A percentile compares a stretch with the other conserved stretches of the same genome.
phyloP scores from a whole-genome alignment of 1,284 basidiomycete genomes.

The Kwoniella shivajii region DNA sequence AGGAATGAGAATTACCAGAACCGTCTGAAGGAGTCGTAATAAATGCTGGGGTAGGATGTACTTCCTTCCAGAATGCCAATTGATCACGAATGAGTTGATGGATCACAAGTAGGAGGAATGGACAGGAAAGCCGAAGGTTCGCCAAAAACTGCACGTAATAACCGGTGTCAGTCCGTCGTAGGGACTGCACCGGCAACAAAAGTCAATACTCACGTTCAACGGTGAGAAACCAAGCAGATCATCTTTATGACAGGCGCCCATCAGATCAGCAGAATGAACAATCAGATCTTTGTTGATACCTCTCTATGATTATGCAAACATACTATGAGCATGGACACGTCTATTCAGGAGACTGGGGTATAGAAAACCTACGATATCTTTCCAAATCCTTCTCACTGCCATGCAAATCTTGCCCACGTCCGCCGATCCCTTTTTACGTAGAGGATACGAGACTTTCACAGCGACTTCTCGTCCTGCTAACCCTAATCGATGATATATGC shows the following conservation, averaged over 20 bases:
- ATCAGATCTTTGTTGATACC: conserved; percentile 20
- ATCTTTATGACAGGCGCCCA: conserved; percentile 16
- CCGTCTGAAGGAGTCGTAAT: conserved; percentile 16
- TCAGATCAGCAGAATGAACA: conserved; percentile 5
- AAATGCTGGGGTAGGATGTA: conserved; percentile 18
- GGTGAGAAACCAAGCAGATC: conserved; percentile 40
- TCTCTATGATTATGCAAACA: background rate
- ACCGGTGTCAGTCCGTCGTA: background rate
- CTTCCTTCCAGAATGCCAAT: conserved; percentile 29
- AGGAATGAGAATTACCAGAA: background rate
- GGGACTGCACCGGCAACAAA: background rate
- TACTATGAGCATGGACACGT: background rate
- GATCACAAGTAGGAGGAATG: conserved; percentile 35
- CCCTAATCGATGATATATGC: conserved; percentile 25
- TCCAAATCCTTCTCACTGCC: conserved; percentile 24
- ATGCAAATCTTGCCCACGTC: conserved; percentile 29
- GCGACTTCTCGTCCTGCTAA: conserved; percentile 27
- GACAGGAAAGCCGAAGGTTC: conserved; percentile 28
- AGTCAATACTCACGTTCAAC: conserved; percentile 29
- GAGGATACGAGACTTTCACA: conserved; percentile 21
- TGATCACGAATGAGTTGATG: conserved; percentile 34
- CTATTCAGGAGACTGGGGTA: too few relatives aligned
- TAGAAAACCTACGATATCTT: conserved; percentile 26
- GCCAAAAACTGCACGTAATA: conserved; percentile 18
- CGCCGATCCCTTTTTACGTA: conserved; percentile 26